These are phyloP conservation scores for Phytophthora sansomeana DNA, from an alignment of 352 stramenopile species.

Conservation along the genomic window DNA sequence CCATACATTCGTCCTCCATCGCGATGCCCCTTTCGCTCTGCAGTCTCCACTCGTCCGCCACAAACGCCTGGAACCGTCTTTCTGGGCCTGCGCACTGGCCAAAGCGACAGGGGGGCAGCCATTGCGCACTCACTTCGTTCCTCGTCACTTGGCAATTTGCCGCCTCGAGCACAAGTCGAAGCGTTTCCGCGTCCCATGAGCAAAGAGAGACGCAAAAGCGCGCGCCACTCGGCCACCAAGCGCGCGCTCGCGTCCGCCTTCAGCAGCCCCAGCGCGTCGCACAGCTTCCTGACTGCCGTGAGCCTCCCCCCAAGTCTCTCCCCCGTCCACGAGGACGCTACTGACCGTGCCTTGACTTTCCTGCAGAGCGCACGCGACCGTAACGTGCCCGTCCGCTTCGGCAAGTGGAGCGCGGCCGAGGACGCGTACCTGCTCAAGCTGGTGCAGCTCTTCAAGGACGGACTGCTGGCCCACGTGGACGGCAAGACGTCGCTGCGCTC, in stretches of 20 bases:
- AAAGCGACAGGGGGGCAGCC: conserved; percentile 29
- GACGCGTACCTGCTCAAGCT: conserved; percentile 80
- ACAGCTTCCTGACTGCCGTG: conserved; percentile 16
- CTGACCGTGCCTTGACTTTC: conserved; percentile 81
- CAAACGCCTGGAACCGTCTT: conserved; percentile 30
- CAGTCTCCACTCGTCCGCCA: conserved; percentile 10
- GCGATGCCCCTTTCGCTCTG: conserved; percentile 23
- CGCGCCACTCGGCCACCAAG: conserved; percentile 8
- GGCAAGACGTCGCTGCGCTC: conserved; percentile 83
- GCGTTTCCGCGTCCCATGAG: not conserved
- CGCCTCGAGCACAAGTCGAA: conserved; percentile 22
- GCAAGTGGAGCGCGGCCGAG: conserved; percentile 86
- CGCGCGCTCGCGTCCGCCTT: conserved; percentile 17
- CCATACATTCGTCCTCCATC: not conserved
- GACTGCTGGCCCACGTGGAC: conserved; percentile 68
- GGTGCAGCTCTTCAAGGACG: conserved; percentile 72
- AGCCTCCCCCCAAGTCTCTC: conserved; percentile 45
- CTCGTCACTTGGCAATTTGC: conserved; percentile 49
- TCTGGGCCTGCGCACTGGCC: conserved; percentile 36
- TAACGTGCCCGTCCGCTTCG: conserved; percentile 80
- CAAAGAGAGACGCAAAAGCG: not conserved
- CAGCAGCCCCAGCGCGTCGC: conserved; percentile 8
- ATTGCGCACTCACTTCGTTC: not conserved
- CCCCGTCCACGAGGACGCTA: conserved; percentile 46
- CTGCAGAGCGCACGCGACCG: conserved; percentile 75